Evolutionary conservation across 768 basidiomycete genomes (phyloP).

Genomic region (Sutorius australiensis): DNA sequence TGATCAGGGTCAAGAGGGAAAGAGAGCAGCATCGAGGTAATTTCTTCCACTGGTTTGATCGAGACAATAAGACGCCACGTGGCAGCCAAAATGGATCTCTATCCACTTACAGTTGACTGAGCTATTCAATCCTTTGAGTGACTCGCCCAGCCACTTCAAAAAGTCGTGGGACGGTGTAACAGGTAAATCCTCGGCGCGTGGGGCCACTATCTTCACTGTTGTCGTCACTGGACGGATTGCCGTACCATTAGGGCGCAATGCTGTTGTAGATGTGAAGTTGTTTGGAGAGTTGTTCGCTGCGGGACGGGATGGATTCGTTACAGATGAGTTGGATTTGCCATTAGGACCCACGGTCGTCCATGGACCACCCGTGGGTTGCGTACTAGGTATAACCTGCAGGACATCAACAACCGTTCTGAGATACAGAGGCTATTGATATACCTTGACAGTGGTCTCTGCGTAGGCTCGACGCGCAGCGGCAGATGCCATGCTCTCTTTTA

Average conservation of each 20-base stretch:
- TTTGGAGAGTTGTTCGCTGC: constrained; percentile 29
- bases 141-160: constrained; percentile 84
- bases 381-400: constrained; percentile 31
- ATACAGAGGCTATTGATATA: constrained; percentile 25
- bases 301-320: constrained; percentile 33
- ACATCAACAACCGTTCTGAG: constrained; percentile 1
- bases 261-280: constrained; percentile 28
- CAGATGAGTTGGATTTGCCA: constrained; percentile 51
- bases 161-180: constrained; percentile 83
- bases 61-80: constrained; percentile 17
- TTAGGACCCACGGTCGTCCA: constrained; percentile 88
- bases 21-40: constrained; percentile 89
- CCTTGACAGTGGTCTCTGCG: constrained; percentile 77
- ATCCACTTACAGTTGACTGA: constrained; percentile 49
- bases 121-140: constrained; percentile 67
- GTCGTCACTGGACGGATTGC: constrained; percentile 35
- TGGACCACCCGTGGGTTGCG: constrained; percentile 44
- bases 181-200: constrained; percentile 58
- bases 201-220: constrained; percentile 27
- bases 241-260: constrained; percentile 38
- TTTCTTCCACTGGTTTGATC: constrained; percentile 76
- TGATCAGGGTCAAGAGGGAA: constrained; percentile 89
- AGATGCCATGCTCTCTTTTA: constrained; percentile 57
- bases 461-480: constrained; percentile 66
- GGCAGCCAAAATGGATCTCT: neutral